These are phyloP conservation scores for Fusarium continuum DNA, from an alignment of 2,329 filamentous ascomycete species.

Conservation along the genomic window DNA sequence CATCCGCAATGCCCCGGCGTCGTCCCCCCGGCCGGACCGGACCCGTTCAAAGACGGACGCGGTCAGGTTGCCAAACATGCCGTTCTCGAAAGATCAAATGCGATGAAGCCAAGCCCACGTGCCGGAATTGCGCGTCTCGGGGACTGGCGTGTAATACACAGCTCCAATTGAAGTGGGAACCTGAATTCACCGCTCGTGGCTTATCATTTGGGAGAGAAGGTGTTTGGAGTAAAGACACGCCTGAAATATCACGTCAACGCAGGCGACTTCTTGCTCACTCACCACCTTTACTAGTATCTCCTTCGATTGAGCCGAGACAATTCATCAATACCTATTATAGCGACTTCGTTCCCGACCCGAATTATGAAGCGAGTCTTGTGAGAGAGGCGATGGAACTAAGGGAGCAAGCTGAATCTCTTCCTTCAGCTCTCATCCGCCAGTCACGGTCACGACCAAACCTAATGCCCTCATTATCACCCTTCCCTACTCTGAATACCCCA, in stretches of 20 bases:
- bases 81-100: conserved; percentile 40
- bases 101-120: conserved; percentile 35
- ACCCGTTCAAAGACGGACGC: conserved; percentile 29
- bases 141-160: conserved; percentile 21
- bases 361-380: conserved; percentile 22
- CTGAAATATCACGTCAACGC: not conserved
- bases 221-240: conserved; percentile 41
- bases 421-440: not conserved
- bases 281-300: not conserved
- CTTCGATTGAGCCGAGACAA: conserved; percentile 14
- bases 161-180: conserved; percentile 44
- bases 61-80: conserved; percentile 39
- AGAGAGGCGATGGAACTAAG: conserved; percentile 19
- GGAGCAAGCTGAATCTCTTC: not conserved
- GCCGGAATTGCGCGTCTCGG: conserved; percentile 30
- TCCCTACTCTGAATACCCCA: conserved; percentile 13
- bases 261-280: not conserved
- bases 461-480: conserved; percentile 15
- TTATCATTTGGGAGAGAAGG: conserved; percentile 45
- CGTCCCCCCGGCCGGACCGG: conserved; percentile 18
- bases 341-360: conserved; percentile 24
- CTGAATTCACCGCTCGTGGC: conserved; percentile 40
- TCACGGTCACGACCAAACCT: not conserved
- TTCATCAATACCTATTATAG: conserved; percentile 36
- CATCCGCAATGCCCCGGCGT: conserved; percentile 28